A percentile compares a stretch with the other conserved stretches of the same genome.
phyloP scores from a whole-genome alignment of 2,329 filamentous ascomycete species.

The Nannizziopsis barbatae region DNA sequence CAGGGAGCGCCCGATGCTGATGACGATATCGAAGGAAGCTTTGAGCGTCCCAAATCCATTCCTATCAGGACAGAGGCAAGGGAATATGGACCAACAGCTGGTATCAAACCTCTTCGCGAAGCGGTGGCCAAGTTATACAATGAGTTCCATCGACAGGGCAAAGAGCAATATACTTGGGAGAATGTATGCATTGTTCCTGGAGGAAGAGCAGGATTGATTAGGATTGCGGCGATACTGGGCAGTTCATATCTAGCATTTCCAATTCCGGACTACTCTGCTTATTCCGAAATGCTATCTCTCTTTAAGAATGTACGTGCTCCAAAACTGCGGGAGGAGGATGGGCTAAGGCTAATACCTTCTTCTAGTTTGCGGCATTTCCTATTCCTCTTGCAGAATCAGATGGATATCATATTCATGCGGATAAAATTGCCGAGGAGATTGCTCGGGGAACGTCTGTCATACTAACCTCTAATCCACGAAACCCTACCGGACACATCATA shows the following conservation, averaged over 20 bases:
- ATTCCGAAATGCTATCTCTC: constrained; percentile 91
- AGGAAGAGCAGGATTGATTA: constrained; percentile 81
- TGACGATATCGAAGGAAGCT: constrained; percentile 82
- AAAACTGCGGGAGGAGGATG: not conserved
- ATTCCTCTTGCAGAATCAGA: constrained; percentile 75
- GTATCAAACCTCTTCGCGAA: constrained; percentile 79
- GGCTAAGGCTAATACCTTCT: not conserved
- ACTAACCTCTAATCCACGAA: constrained; percentile 87
- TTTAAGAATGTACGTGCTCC: constrained; percentile 61
- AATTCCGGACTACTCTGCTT: constrained; percentile 89
- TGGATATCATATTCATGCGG: constrained; percentile 82
- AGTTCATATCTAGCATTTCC: constrained; percentile 91
- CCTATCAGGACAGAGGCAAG: constrained; percentile 66
- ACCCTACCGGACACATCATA: constrained; percentile 83
- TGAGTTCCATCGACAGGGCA: constrained; percentile 76
- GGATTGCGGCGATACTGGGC: constrained; percentile 86
- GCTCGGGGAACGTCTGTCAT: constrained; percentile 77
- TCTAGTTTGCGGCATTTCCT: constrained; percentile 70
- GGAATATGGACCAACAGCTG: constrained; percentile 88
- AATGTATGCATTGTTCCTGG: constrained; percentile 95
- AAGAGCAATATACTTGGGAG: constrained; percentile 88
- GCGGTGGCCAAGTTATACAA: constrained; percentile 91
- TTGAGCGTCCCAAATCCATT: constrained; percentile 66
- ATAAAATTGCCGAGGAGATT: constrained; percentile 88
- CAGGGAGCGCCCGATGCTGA: constrained; percentile 92